Conservation (phyloP, 1,139 yeast species). For the Geotrichum fermentans region DNA sequence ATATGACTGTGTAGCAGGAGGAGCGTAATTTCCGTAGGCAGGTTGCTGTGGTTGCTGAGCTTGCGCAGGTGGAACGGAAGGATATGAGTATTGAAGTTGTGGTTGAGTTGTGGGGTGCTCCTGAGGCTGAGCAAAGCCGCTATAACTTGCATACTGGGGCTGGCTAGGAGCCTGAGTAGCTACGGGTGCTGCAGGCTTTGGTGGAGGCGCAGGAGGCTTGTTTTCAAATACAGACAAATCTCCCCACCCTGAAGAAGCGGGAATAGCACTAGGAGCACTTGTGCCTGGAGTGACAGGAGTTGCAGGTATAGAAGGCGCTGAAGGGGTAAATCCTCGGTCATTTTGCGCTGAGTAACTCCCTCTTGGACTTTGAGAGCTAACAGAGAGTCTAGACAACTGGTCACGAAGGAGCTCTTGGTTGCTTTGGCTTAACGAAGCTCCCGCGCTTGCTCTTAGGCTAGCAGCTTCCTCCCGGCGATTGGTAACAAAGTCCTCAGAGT, state of each 20-base stretch:
- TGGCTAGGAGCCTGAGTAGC: background rate
- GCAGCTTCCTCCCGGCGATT: slow-evolving; percentile 38
- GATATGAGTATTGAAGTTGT: slow-evolving; percentile 19
- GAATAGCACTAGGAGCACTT: slow-evolving; percentile 12
- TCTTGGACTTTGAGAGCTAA: slow-evolving; percentile 19
- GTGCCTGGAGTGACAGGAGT: no score
- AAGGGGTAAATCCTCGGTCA: slow-evolving; percentile 3
- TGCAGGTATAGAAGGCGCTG: slow-evolving; percentile 10
- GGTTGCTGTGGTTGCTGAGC: background rate
- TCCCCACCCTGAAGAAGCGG: slow-evolving; percentile 23
- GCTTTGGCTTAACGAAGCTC: slow-evolving; percentile 17
- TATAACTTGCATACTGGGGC: slow-evolving; percentile 14
- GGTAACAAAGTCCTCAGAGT: slow-evolving; percentile 38
- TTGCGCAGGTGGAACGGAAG: slow-evolving; percentile 12
- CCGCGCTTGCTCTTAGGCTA: slow-evolving; percentile 24
- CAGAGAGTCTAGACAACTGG: slow-evolving; percentile 29
- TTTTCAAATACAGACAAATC: slow-evolving; percentile 20
- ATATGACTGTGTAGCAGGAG: background rate
- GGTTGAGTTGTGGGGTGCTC: slow-evolving; percentile 8
- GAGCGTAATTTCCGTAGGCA: background rate
- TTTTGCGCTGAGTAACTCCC: background rate
- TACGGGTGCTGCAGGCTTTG: slow-evolving; percentile 14
- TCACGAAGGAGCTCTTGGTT: slow-evolving; percentile 28
- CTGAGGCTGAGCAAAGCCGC: slow-evolving; percentile 13
- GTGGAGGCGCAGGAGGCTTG: slow-evolving; percentile 8